Base-by-base conservation (phyloP, 768 basidiomycete genomes). In the Termitomyces sp. region DNA sequence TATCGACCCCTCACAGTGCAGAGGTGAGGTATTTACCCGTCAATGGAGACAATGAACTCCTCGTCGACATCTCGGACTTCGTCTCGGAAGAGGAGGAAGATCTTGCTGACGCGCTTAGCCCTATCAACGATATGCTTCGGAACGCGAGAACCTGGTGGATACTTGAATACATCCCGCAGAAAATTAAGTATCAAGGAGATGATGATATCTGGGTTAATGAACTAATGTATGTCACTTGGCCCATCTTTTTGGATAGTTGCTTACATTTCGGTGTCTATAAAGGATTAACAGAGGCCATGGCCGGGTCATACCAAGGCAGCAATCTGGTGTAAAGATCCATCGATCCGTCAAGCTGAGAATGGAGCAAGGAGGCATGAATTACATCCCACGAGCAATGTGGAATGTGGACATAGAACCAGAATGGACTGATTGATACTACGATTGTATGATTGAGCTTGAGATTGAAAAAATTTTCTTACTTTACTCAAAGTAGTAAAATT, bases 41-140 rank as follows among this genome's bases (percentile, higher is more conserved):
- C n/a, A 26, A 65, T 7, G 65, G 68, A 12, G 58, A 63, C 16
- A 68, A 67, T n/a, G 61, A 65, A 14, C 47, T 59, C 3, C 50
- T 69, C 22, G 59, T 65, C 1, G 70, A 66, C 24, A 66, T 67
- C 5, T 65, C 64, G 39, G 66, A 74, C 44, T 76, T 74, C 48
- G 56, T 75, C 26, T 74, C 48, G 39, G 80, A 88, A 65, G 86
- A 86, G 61, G 76, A 83, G 26, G 85, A 87, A 63, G 86, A 88
- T 39, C 64, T 84, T 18, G 71, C 67, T 1, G 88, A 90, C 57
- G 81, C 82, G 18, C 60, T 79, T 20, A 74, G 72, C 51, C 73
- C 71, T 0, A 66, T 76, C 4, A 81, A 83, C 56, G 88, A 90
- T 68, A 79, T 87, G 71, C 76, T 90, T 31, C 61, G 67, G n/a